Evolutionary conservation across 2,329 filamentous ascomycete species (phyloP), one percentile per base, ranked within the genome.

Genomic region (Sporothrix dimorphospora): DNA sequence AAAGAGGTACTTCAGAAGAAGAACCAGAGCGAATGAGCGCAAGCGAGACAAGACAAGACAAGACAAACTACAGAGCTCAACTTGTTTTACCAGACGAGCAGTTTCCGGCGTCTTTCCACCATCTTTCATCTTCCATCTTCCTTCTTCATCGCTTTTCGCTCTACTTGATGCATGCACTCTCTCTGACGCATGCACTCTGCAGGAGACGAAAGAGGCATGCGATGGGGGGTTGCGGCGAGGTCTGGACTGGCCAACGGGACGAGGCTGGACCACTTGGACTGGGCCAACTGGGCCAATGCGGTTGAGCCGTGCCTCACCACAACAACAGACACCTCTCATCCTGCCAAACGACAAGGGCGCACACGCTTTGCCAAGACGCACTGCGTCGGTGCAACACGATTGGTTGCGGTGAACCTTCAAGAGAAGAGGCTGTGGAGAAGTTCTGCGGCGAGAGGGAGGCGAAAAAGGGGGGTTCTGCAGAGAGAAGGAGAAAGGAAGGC

Each of bases 161-260:
- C 57, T 42, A 24, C 42, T 42, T 63, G 57, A 57, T 27, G 53
- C 53, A 34, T 34, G 53, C 53, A 55, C 24, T 38, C 53, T 38
- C 55, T 55, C 21, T 55, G 30, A 63, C 42, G 57, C 57, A 63
- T 63, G 57, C 57, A 63, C 57, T 42, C 34, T 63, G 57, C 57
- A 63, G 57, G 57, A 63, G 57, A 42, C 24, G 53, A 57, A 34
- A 21, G 57, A 12, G 8, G 34, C 57, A 63, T 34, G 34, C 34
- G 57, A 63, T n/a, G 16, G 53, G 27, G 27, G 55, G 55, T 61
- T 38, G n/a, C 42, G 34, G 57, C 34, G 34, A 21, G 34, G 21
- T 5, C n/a, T n/a, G n/a, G n/a, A n/a, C 57, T 42, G n/a, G 49
- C 9, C 57, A 21, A 24, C 57, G 12, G 16, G 53, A 24, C 57